phyloP scores from a whole-genome alignment of 371 early-diverging fungal species.

The Syncephalastrum contaminatum region DNA sequence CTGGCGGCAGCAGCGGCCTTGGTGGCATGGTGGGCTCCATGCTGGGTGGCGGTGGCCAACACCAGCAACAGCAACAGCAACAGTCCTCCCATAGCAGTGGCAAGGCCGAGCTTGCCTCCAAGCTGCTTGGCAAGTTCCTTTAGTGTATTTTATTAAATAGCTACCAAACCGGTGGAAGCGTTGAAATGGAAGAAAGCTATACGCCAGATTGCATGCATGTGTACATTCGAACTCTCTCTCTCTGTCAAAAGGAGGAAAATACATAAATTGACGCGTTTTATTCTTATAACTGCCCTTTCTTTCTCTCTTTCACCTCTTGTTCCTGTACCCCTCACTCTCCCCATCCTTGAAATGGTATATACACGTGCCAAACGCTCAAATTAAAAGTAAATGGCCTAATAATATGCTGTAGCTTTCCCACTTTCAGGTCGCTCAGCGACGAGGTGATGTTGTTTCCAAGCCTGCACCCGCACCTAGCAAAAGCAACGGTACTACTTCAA shows the following conservation, averaged over 20 bases:
- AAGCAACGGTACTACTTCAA: slow-evolving; percentile 1
- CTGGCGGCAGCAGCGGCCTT: slow-evolving; percentile 16
- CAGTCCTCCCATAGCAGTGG: background rate
- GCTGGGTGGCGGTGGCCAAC: slow-evolving; percentile 17
- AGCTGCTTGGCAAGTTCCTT: slow-evolving; percentile 11
- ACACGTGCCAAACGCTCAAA: slow-evolving; percentile 4
- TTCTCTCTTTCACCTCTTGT: slow-evolving; percentile 3
- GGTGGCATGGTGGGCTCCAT: slow-evolving; percentile 34
- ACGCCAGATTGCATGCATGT: too few species aligned
- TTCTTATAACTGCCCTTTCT: background rate
- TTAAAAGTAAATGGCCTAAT: background rate
- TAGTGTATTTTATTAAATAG: background rate
- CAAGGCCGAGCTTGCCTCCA: slow-evolving; percentile 3
- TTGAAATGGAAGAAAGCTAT: too few species aligned
- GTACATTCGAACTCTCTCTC: too few species aligned
- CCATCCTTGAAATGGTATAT: slow-evolving; percentile 3
- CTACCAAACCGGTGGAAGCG: too few species aligned
- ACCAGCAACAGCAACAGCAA: slow-evolving; percentile 7
- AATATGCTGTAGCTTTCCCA: background rate
- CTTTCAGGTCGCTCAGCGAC: background rate
- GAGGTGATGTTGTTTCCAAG: background rate
- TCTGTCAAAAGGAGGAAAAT: too few species aligned
- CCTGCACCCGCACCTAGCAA: background rate
- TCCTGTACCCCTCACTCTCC: background rate
- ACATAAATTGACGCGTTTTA: too few species aligned